Evolutionary conservation across 1,284 basidiomycete genomes (phyloP), one percentile per base, ranked within the genome.

Genomic region (Malassezia vespertilionis): DNA sequence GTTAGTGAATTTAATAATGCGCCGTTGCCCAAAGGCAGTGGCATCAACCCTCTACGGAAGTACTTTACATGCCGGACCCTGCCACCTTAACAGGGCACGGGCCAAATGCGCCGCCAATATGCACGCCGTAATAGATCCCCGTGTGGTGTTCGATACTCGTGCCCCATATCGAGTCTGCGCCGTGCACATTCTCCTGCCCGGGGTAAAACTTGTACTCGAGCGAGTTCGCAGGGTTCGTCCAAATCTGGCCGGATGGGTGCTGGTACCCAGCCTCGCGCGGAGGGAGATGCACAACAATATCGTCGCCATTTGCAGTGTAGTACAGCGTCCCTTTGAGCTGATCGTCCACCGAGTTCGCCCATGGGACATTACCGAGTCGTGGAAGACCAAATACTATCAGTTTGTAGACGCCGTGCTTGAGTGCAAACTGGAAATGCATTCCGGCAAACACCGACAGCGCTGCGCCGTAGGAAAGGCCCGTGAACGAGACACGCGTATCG

Each of bases 101-200:
- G 10, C 37, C 37, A 15, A 39, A 39, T 11, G 18, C 18, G 6
- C 37, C 37, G 9, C 37, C 37, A 10, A 39, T 17, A 5, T 23
- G 26, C 26, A 39, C 47, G 22, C 24, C 14, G 26, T 44, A 48
- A 30, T 53, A 53, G 23, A 44, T 18, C n/a, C 51, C 51, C 0
- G 46, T 41, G 34, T 53, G 51, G 41, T 53, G 37, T 8, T 35
- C 30, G 17, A 50, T 40, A 21, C 36, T 42, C 12, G 34, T 34
- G 10, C 40, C 39, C 27, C 26, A 35, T 5, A 23, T 24, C 21
- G 44, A 38, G 24, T 46, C 36, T 4, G 50, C 38, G 9, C 44
- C 44, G 27, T 52, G n/a, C 7, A 43, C 26, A 21, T 54, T 54
- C 33, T 54, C 52, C 28, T 54, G 52, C 10, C 52, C 52, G 7